A percentile compares a stretch with the other conserved stretches of the same genome.
phyloP scores from a whole-genome alignment of 176 grass and related monocot species.

The Puccinellia tenuiflora region DNA sequence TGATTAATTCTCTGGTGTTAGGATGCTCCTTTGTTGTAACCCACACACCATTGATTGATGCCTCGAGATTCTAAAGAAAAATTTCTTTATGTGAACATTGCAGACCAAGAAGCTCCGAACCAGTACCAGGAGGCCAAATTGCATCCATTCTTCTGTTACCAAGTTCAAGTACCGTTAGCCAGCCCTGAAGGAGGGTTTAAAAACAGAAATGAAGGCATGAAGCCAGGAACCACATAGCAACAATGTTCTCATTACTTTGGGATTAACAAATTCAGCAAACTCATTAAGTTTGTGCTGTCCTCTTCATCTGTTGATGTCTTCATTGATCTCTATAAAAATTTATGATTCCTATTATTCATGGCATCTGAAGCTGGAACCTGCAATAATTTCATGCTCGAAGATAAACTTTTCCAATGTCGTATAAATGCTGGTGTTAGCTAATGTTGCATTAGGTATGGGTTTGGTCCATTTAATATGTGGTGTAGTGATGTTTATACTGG shows the following conservation, averaged over 20 bases:
- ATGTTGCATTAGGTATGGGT: neutral
- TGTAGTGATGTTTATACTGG: conserved; percentile 45
- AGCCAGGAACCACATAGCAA: conserved; percentile 19
- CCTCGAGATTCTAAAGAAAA: conserved; percentile 7
- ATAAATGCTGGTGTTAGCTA: neutral
- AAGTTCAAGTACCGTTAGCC: conserved; percentile 29
- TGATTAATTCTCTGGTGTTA: neutral
- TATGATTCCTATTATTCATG: neutral
- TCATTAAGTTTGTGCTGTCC: conserved; percentile 14
- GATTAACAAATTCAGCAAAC: conserved; percentile 17
- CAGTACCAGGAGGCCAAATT: conserved; percentile 26
- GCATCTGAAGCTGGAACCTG: neutral
- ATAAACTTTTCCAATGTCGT: neutral
- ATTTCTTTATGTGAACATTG: conserved; percentile 24
- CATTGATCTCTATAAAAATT: conserved; percentile 8
- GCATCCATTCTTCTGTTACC: conserved; percentile 31
- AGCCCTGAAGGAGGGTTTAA: conserved; percentile 19
- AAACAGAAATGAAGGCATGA: conserved; percentile 29
- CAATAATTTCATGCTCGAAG: conserved; percentile 11
- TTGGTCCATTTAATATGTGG: neutral
- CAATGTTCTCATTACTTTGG: conserved; percentile 13
- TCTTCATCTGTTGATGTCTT: conserved; percentile 36
- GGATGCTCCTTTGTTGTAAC: neutral
- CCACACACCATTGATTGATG: neutral
- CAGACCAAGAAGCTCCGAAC: conserved; percentile 41